Evolutionary conservation across 352 stramenopile species (phyloP).

Genomic region (Globisporangium solare): DNA sequence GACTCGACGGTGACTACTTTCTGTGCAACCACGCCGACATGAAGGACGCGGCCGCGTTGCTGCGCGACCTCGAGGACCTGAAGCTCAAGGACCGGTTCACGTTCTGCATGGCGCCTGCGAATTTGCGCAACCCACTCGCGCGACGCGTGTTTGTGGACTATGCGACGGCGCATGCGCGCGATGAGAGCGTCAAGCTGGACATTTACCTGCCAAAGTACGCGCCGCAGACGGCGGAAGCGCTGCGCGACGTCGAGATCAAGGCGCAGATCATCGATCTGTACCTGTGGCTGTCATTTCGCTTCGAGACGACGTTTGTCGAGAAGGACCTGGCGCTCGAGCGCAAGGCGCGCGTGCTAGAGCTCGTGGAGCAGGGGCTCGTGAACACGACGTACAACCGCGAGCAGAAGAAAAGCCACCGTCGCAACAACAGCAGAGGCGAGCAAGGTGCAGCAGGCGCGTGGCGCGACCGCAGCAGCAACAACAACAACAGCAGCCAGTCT

Average conservation of each 20-base stretch:
- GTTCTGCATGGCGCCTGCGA: slow-evolving; percentile 88
- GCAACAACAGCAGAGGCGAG: background rate
- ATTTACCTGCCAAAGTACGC: slow-evolving; percentile 66
- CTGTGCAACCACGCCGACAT: slow-evolving; percentile 86
- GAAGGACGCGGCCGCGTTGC: slow-evolving; percentile 57
- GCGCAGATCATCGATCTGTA: slow-evolving; percentile 93
- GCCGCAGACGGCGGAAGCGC: slow-evolving; percentile 77
- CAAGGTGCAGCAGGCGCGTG: no score
- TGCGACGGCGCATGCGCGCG: slow-evolving; percentile 59
- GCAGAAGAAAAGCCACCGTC: slow-evolving; percentile 24
- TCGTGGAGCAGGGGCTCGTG: slow-evolving; percentile 64
- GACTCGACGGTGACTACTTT: slow-evolving; percentile 90
- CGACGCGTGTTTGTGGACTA: slow-evolving; percentile 85
- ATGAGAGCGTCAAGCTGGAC: slow-evolving; percentile 76
- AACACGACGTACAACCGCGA: slow-evolving; percentile 81
- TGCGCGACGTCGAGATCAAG: slow-evolving; percentile 88
- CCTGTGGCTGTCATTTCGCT: slow-evolving; percentile 91
- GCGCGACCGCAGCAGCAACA: background rate
- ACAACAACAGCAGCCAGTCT: background rate
- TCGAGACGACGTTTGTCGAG: slow-evolving; percentile 83
- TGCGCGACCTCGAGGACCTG: slow-evolving; percentile 61
- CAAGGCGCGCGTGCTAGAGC: slow-evolving; percentile 55
- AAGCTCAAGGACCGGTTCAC: slow-evolving; percentile 76
- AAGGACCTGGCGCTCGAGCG: slow-evolving; percentile 58
- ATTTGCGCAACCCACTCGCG: slow-evolving; percentile 68